These are phyloP conservation scores for Hansfordia pulvinata DNA, from an alignment of 2,329 filamentous ascomycete species.

Conservation along the genomic window DNA sequence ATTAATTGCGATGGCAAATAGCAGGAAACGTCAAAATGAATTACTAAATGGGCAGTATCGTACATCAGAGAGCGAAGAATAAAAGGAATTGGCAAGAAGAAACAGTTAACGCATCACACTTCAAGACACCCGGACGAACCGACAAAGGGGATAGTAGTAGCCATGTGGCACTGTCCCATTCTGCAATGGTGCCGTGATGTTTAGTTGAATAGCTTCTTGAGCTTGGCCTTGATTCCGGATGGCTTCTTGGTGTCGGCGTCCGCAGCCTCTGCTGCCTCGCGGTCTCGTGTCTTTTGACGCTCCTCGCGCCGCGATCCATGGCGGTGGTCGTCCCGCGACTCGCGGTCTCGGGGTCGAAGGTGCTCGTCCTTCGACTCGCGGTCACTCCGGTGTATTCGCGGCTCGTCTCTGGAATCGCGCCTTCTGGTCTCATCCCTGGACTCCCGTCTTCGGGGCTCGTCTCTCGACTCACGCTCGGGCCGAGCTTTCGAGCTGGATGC, in stretches of 20 bases:
- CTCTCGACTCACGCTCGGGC: conserved; percentile 8
- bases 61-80: too few relatives aligned
- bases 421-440: conserved; percentile 3
- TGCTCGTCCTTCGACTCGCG: conserved; percentile 2
- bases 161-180: too few relatives aligned
- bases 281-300: conserved; percentile 11
- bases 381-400: too few relatives aligned
- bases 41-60: too few relatives aligned
- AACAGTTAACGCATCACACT: too few relatives aligned
- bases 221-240: conserved; percentile 18
- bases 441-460: conserved; percentile 7
- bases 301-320: conserved; percentile 20
- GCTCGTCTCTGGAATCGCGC: too few relatives aligned
- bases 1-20: too few relatives aligned
- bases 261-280: conserved; percentile 15
- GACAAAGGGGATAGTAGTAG: too few relatives aligned
- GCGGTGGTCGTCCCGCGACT: conserved; percentile 16
- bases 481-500: conserved; percentile 5
- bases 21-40: too few relatives aligned
- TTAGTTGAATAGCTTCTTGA: conserved; percentile 23
- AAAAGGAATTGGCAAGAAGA: too few relatives aligned
- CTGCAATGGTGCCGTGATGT: neutral
- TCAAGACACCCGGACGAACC: too few relatives aligned
- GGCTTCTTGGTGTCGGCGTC: conserved; percentile 19
- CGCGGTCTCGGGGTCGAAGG: conserved; percentile 6